phyloP scores from a whole-genome alignment of 805 yeast genomes.

The Zygotorulaspora sp. region DNA sequence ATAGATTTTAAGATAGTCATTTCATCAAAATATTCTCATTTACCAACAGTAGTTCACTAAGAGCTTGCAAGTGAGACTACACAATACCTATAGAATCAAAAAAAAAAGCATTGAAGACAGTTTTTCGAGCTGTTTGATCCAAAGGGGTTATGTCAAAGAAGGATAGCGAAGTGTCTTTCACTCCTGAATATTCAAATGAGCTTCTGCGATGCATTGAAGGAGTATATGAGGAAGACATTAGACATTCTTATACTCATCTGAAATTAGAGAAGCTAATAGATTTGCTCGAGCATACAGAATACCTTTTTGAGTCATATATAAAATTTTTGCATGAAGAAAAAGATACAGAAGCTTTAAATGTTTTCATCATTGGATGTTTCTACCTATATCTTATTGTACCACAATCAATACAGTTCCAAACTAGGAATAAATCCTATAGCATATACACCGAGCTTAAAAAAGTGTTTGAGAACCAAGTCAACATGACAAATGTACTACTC shows the following conservation, averaged over 20 bases:
- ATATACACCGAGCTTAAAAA: slow-evolving; percentile 37
- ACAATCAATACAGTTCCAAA: slow-evolving; percentile 38
- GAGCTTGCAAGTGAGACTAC: too few relatives aligned
- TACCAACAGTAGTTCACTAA: too few relatives aligned
- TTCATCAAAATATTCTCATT: too few relatives aligned
- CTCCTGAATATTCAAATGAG: slow-evolving; percentile 41
- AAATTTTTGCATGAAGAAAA: slow-evolving; percentile 15
- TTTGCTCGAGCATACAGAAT: slow-evolving; percentile 37
- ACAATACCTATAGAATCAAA: too few relatives aligned
- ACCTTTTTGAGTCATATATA: slow-evolving; percentile 34
- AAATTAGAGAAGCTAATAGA: slow-evolving; percentile 36
- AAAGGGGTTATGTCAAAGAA: background rate
- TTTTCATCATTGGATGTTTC: slow-evolving; percentile 38
- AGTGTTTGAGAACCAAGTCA: slow-evolving; percentile 36
- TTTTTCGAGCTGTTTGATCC: too few relatives aligned
- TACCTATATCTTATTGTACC: slow-evolving; percentile 39
- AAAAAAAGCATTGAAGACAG: too few relatives aligned
- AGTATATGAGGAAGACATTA: slow-evolving; percentile 36
- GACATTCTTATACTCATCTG: slow-evolving; percentile 30
- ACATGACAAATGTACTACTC: slow-evolving; percentile 39
- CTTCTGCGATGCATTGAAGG: slow-evolving; percentile 29
- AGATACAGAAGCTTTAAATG: slow-evolving; percentile 31
- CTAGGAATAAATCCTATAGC: slow-evolving; percentile 38
- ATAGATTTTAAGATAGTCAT: too few relatives aligned
- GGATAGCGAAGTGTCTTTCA: slow-evolving; percentile 18